Conservation (phyloP, 495 filamentous ascomycete genomes). For the Tuber melanosporum region DNA sequence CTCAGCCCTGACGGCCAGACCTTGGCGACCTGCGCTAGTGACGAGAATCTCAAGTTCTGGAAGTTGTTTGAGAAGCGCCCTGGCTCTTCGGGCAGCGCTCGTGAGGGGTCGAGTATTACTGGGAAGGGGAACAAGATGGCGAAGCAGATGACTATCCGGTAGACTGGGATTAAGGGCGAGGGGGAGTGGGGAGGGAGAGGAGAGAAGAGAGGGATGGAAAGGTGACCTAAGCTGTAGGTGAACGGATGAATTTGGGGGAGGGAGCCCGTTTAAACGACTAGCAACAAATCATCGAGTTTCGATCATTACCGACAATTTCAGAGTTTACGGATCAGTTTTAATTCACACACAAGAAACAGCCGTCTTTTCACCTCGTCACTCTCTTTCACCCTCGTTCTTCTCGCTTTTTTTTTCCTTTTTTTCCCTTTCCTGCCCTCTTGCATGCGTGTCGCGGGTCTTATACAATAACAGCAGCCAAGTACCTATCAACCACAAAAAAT, state of each 20-base stretch:
- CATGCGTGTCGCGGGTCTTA: background rate
- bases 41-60: constrained; percentile 99
- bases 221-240: background rate
- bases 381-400: constrained; percentile 8
- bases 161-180: constrained; percentile 38
- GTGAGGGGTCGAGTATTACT: constrained; percentile 51
- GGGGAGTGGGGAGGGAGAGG: background rate
- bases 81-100: constrained; percentile 52
- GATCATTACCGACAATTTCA: background rate
- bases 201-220: background rate
- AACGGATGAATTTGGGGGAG: background rate
- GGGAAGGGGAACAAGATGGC: constrained; percentile 59
- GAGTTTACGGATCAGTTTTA: constrained; percentile 11
- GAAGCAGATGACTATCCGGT: constrained; percentile 97
- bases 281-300: background rate
- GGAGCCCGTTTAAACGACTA: background rate
- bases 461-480: background rate
- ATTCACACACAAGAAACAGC: background rate
- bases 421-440: background rate
- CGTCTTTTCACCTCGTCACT: background rate
- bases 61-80: constrained; percentile 98
- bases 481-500: background rate
- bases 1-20: constrained; percentile 96
- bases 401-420: background rate
- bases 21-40: constrained; percentile 75